A percentile compares a stretch with the other conserved stretches of the same genome.
These are phyloP conservation scores for Dendrocalamus latiflorus DNA, from an alignment of 202 grass and related monocot genomes.

Conservation along the genomic window DNA sequence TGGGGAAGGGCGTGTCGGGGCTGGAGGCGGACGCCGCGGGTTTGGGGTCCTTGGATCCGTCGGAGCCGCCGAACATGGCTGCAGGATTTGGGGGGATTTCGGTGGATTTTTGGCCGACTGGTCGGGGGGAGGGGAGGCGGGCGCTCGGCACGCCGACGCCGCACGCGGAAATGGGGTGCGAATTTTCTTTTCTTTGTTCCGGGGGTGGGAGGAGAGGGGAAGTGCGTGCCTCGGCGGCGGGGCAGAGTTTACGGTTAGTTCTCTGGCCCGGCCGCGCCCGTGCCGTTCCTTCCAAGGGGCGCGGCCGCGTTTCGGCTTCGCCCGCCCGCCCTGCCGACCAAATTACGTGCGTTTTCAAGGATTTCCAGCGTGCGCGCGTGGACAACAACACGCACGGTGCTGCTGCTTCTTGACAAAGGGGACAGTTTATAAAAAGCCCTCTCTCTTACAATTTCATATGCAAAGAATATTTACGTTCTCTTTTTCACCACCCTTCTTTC, in stretches of 20 bases:
- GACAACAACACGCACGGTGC: not conserved
- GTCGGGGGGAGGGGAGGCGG: too few species aligned
- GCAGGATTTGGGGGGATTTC: constrained; percentile 24
- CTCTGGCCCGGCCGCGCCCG: too few species aligned
- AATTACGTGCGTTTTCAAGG: not conserved
- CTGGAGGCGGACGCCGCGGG: constrained; percentile 14
- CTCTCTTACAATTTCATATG: not conserved
- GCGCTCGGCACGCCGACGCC: not conserved
- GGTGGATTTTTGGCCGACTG: not conserved
- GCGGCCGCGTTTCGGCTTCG: too few species aligned
- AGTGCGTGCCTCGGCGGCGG: too few species aligned
- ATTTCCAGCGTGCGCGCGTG: not conserved
- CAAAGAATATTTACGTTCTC: not conserved
- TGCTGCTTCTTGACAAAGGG: not conserved
- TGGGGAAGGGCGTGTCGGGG: constrained; percentile 39
- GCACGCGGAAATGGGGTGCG: constrained; percentile 25
- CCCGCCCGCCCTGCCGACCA: too few species aligned
- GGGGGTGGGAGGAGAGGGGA: too few species aligned
- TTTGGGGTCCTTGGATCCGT: constrained; percentile 61
- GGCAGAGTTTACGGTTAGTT: too few species aligned
- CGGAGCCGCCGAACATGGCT: constrained; percentile 64
- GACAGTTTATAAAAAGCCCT: too few species aligned
- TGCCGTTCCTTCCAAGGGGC: too few species aligned
- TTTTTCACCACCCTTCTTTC: not conserved
- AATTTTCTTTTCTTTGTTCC: not conserved